Conservation (phyloP, 257 asterid species). For the Handroanthus guayacan region DNA sequence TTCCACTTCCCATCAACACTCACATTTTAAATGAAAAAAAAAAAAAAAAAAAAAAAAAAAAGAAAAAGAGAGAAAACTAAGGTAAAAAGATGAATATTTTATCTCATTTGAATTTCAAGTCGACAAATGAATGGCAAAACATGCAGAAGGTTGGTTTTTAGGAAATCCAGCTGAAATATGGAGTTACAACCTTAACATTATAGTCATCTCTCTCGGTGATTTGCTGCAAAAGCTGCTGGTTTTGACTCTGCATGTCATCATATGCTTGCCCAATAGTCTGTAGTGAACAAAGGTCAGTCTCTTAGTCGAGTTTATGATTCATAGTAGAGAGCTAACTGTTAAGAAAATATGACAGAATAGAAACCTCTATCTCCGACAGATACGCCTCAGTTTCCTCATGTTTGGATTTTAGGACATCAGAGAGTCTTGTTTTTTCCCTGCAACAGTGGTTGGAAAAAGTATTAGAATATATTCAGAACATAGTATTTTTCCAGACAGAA, state of each 20-base stretch:
- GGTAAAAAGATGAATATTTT: not conserved
- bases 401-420: conserved; percentile 77
- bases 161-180: conserved; percentile 18
- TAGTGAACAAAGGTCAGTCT: conserved; percentile 39
- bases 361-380: conserved; percentile 94
- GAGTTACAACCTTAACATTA: conserved; percentile 74
- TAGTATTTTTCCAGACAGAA: conserved; percentile 1
- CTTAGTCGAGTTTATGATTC: conserved; percentile 33
- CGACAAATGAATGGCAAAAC: not conserved
- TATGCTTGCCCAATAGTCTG: conserved; percentile 99
- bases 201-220: conserved; percentile 96
- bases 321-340: conserved; percentile 14
- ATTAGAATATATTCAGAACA: conserved; percentile 20
- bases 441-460: conserved; percentile 38
- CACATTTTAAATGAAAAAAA: not conserved
- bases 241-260: conserved; percentile 97
- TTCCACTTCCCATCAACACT: not conserved
- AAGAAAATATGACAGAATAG: conserved; percentile 17
- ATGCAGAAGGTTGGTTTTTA: conserved; percentile 15
- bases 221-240: conserved; percentile 96
- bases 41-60: too few relatives aligned
- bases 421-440: conserved; percentile 78
- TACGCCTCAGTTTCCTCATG: conserved; percentile 95
- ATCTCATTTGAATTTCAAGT: conserved; percentile 5
- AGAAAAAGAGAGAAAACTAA: not conserved